Evolutionary conservation across 345 rosid genomes (phyloP).

Genomic region (Dipteronia dyeriana): DNA sequence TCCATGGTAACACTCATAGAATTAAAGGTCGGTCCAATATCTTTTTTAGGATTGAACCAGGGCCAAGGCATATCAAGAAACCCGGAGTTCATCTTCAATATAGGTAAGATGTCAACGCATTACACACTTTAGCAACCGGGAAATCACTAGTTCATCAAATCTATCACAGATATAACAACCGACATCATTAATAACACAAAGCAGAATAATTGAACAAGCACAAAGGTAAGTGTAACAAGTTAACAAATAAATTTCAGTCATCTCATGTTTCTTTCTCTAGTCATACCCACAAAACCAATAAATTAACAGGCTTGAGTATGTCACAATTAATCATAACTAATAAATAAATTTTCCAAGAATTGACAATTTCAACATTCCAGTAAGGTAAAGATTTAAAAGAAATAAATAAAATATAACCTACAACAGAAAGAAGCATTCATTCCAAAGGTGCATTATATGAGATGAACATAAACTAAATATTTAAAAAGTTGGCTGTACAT

Average conservation of each 20-base stretch:
- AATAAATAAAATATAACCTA: background rate
- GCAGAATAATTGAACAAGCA: background rate
- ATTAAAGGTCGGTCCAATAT: slow-evolving; percentile 39
- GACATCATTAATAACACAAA: background rate
- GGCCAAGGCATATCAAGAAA: slow-evolving; percentile 49
- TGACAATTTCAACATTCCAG: background rate
- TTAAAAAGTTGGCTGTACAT: too few species aligned
- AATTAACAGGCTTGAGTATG: too few species aligned
- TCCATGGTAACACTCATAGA: slow-evolving; percentile 33
- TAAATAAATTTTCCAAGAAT: background rate
- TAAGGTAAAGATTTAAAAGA: background rate
- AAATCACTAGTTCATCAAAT: slow-evolving; percentile 4
- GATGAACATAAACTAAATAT: too few species aligned
- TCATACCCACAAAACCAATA: too few species aligned
- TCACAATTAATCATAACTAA: too few species aligned
- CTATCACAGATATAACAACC: background rate
- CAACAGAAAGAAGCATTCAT: background rate
- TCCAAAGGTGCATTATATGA: too few species aligned
- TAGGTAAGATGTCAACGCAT: slow-evolving; percentile 18
- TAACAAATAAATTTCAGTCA: background rate
- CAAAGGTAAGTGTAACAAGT: background rate
- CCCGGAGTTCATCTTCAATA: slow-evolving; percentile 46
- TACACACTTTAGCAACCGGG: slow-evolving; percentile 9
- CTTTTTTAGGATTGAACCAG: slow-evolving; percentile 31
- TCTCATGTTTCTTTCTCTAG: background rate